Base-by-base conservation (phyloP, 768 basidiomycete genomes). In the Hericium erinaceus region DNA sequence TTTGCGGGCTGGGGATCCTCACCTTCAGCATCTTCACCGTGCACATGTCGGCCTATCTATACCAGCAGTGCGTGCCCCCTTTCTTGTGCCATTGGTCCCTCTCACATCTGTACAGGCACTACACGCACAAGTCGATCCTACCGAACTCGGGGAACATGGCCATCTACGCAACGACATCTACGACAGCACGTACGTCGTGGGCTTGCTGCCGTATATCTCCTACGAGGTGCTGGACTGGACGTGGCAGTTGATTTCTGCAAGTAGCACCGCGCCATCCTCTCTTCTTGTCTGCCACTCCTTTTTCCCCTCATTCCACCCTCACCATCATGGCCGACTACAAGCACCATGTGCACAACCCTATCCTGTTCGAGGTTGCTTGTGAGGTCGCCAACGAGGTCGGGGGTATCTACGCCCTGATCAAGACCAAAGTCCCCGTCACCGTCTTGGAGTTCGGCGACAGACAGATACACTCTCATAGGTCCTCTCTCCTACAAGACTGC, bases 331-430 rank as follows among this genome's bases (percentile, higher is more conserved):
- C 72, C 13, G 70, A 72, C 20, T 58, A 67, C n/a, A 77, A 76
- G 60, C 87, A 90, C 74, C 87, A 91, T 72, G 82, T 90, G 52
- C 83, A 82, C 67, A 81, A 85, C 63, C 82, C 90, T 50, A 66
- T 92, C 39, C 87, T 97, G 68, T 97, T 97, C 68, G 94, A 97
- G 69, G 92, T 88, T 70, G 94, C 94, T 38, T 98, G 95, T 95
- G 95, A 97, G 75, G 95, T 97, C 65, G 94, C 89, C 37, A 97
- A 98, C 82, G 97, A 97, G 74, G 94, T 98, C 71, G 95, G 95
- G 65, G 95, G 95, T 60, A 98, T 97, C 73, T 98, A 98, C 80
- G 98, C 95, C 62, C 95, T 99, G 75, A 97, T 98, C 70, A 98
- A 98, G 76, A 98, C 97, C 54, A 99, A 99, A 70, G 94, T 97